phyloP scores from a whole-genome alignment of 2,329 filamentous ascomycete genomes.

The Verticillium dahliae region DNA sequence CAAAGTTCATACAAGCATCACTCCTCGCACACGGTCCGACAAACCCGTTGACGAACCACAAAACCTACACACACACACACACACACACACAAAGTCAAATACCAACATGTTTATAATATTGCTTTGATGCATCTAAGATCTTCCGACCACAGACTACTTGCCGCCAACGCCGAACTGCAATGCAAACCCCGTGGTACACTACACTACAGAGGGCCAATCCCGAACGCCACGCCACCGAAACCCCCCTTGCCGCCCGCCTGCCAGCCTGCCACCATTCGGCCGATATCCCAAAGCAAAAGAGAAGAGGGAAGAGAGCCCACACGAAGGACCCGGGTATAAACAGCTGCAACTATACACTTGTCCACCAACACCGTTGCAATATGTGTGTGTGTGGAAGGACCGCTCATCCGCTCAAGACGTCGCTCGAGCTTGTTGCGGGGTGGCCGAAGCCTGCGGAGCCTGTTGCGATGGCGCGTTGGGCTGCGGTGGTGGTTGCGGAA shows the following conservation, averaged over 20 bases:
- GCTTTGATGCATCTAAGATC: constrained; percentile 1
- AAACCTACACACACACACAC: background rate
- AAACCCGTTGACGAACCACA: background rate
- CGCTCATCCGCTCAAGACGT: background rate
- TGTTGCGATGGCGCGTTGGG: constrained; percentile 16
- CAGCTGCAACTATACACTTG: background rate
- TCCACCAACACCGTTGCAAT: background rate
- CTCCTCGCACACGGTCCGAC: too few relatives aligned
- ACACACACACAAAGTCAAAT: background rate
- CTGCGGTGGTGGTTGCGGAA: constrained; percentile 12
- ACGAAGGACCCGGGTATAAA: constrained; percentile 1
- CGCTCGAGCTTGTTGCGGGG: background rate
- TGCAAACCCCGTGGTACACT: background rate
- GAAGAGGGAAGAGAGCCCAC: background rate
- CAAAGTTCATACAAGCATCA: background rate
- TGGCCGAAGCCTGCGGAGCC: background rate
- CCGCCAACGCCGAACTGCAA: constrained; percentile 1
- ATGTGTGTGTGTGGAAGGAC: background rate
- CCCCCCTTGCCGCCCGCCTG: background rate
- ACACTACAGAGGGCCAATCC: constrained; percentile 1
- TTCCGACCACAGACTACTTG: background rate
- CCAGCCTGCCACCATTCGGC: background rate
- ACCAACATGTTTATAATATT: background rate
- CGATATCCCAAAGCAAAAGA: background rate
- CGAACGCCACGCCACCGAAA: constrained; percentile 1